phyloP scores from a whole-genome alignment of 2,329 filamentous ascomycete genomes.

The Fusarium begoniae region DNA sequence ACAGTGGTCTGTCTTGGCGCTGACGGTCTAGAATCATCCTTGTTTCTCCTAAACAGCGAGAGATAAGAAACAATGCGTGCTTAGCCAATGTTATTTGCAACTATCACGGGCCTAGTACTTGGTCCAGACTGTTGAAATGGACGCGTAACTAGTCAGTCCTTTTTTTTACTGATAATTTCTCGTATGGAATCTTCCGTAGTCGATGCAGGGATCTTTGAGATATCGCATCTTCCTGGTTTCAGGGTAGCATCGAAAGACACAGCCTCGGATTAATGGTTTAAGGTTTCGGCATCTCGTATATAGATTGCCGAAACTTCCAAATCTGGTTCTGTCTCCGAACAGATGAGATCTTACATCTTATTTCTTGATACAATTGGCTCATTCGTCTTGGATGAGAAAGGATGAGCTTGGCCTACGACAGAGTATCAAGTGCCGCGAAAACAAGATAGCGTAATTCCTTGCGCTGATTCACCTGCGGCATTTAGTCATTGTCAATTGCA shows the following conservation, averaged over 20 bases:
- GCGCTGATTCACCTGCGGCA: too few relatives aligned
- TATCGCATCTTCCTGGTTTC: background rate
- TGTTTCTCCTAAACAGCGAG: background rate
- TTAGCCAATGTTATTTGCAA: background rate
- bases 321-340: background rate
- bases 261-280: background rate
- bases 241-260: background rate
- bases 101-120: rapidly evolving
- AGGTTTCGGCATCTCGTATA: background rate
- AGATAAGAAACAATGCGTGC: background rate
- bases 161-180: background rate
- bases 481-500: rapidly evolving
- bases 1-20: background rate
- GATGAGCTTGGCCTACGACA: rapidly evolving
- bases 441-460: too few relatives aligned
- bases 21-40: background rate
- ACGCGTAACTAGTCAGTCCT: background rate
- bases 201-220: background rate
- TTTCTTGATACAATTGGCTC: rapidly evolving
- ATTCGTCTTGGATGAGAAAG: background rate
- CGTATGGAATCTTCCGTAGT: too few relatives aligned
- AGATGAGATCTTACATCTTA: too few relatives aligned
- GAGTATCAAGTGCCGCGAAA: too few relatives aligned
- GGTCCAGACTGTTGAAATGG: background rate
- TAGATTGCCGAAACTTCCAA: background rate